Base-by-base conservation (phyloP, 495 filamentous ascomycete species). In the Viridothelium virens region DNA sequence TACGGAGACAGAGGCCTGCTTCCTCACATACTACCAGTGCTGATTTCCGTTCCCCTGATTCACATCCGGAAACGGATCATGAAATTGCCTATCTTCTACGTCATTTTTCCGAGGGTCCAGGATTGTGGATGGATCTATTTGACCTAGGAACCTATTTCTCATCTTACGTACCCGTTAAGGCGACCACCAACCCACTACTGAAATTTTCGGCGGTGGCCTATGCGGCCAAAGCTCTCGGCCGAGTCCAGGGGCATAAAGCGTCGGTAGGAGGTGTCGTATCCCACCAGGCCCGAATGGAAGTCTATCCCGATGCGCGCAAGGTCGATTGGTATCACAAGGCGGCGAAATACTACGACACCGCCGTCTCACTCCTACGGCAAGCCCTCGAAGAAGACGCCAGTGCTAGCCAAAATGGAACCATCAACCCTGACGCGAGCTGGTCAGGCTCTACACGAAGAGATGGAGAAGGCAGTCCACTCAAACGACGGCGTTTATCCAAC, bases 71-170 rank as follows among this genome's bases (percentile, higher is more conserved):
- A 31, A 59, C 53, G 25, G 81, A 85, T 53, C 80, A 83, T 63
- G 84, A 87, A 69, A 76, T 83, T 31, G 80, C 83, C n/a, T 86
- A 83, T 70, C 76, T 87, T 7, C 71, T 87, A 66, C 80, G 85
- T 25, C 83, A 87, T 75, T 87, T 85, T 73, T 81, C 83, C 3
- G 85, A 87, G 72, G 78, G 79, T 2, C 79, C 83, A 12, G 85
- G 85, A 14, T 77, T 83, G 66, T 87, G 85, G 86, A 87, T 87
- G 85, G 85, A 86, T 69, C 75, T 87, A 0, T 87, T 84, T 67
- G 86, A 88, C 69, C 75, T 83, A 11, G 80, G 79, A 9, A 81
- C 78, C 7, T 87, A 85, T 72, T 87, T 87, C 63, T 79, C 83
- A 12, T 83, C 81, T 11, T 78, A 82, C 66, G 81, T 87, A 12